Evolutionary conservation across 208 protist species (phyloP), one percentile per base, ranked within the genome.

Genomic region (Acanthamoeba culbertsoni): DNA sequence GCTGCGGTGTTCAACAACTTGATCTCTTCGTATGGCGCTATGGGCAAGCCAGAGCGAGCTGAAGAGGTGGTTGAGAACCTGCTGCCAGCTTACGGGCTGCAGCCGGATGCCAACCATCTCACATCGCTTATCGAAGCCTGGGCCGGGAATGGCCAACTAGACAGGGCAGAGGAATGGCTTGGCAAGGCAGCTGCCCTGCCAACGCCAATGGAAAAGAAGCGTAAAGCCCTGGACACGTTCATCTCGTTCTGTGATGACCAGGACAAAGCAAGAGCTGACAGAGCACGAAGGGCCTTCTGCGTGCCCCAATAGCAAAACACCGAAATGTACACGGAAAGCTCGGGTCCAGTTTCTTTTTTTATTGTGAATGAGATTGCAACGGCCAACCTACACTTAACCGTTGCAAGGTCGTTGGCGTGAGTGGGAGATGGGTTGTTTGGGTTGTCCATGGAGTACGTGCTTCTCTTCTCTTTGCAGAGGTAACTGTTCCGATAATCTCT

Each of bases 371-470:
- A n/a, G n/a, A n/a, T n/a, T n/a, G n/a, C n/a, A n/a, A n/a, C n/a
- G n/a, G n/a, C n/a, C n/a, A n/a, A n/a, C n/a, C n/a, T n/a, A n/a
- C n/a, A n/a, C n/a, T n/a, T n/a, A n/a, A n/a, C n/a, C n/a, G n/a
- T n/a, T n/a, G n/a, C n/a, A n/a, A n/a, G n/a, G n/a, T n/a, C n/a
- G n/a, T n/a, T n/a, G n/a, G n/a, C n/a, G n/a, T n/a, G n/a, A n/a
- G n/a, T n/a, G 48, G 12, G 7, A 68, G 63, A 79, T 79, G 68
- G 68, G 33, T 48, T 40, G 7, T n/a, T 31, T 82, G 71, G 71
- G 71, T n/a, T 82, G 71, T 82, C 71, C 71, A 1, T 82, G 71
- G 71, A 82, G 71, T 82, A 82, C 71, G 42, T 59, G 10, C 0
- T 53, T 75, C 8, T 8, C 42, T 43, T 42, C 35, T 82, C 18